Conservation (phyloP, 108 stramenopile genomes). For the Bacterosira constricta region DNA sequence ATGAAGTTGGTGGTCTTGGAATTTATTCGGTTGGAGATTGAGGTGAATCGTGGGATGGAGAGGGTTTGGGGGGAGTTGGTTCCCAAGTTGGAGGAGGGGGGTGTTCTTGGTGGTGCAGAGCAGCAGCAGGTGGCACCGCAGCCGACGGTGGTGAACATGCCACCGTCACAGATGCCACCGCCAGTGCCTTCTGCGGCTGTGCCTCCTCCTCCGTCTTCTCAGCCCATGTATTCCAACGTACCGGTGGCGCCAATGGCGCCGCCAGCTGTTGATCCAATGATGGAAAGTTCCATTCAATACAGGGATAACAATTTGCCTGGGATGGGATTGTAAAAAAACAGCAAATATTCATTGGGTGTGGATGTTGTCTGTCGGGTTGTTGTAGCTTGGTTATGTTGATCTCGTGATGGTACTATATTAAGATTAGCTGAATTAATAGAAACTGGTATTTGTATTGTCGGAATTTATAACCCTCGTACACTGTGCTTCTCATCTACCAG, state of each 20-base stretch:
- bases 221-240: slow-evolving; percentile 40
- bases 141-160: slow-evolving; percentile 24
- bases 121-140: not conserved
- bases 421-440: too few species aligned
- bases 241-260: slow-evolving; percentile 1
- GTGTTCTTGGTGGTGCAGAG: not conserved
- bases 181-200: slow-evolving; percentile 12
- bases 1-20: slow-evolving; percentile 92
- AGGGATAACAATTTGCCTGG: slow-evolving; percentile 35
- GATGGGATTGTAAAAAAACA: slow-evolving; percentile 41
- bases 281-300: slow-evolving; percentile 49
- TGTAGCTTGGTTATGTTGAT: too few species aligned
- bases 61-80: slow-evolving; percentile 90
- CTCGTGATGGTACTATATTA: too few species aligned
- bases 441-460: too few species aligned
- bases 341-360: too few species aligned
- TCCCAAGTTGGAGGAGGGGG: slow-evolving; percentile 78
- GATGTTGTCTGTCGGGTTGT: too few species aligned
- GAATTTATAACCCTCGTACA: too few species aligned
- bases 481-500: too few species aligned
- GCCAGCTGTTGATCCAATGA: slow-evolving; percentile 13
- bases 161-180: slow-evolving; percentile 22
- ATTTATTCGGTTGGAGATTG: slow-evolving; percentile 93
- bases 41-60: slow-evolving; percentile 93
- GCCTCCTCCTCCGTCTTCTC: slow-evolving; percentile 12